These are phyloP conservation scores for Arachis monticola DNA, from an alignment of 331 rosid species.

Conservation along the genomic window DNA sequence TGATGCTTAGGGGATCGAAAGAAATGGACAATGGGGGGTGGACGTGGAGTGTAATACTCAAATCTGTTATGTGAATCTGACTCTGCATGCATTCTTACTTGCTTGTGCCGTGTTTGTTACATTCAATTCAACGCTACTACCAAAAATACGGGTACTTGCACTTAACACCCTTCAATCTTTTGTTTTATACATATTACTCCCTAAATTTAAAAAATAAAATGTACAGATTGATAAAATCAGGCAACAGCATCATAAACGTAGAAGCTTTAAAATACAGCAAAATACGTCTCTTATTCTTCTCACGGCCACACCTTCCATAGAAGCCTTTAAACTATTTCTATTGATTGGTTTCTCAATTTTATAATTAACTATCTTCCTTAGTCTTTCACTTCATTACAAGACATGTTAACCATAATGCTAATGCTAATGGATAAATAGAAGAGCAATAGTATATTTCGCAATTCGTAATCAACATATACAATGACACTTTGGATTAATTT, in stretches of 20 bases:
- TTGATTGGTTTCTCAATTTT: not conserved
- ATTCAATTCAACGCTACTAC: not conserved
- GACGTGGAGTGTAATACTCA: not conserved
- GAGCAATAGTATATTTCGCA: too few relatives aligned
- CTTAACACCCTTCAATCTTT: not conserved
- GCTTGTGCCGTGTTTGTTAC: not conserved
- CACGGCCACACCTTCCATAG: not conserved
- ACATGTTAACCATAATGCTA: too few relatives aligned
- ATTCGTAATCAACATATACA: too few relatives aligned
- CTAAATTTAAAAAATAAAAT: too few relatives aligned
- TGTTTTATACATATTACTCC: too few relatives aligned
- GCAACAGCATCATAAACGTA: too few relatives aligned
- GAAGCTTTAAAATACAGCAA: too few relatives aligned
- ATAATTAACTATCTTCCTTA: not conserved
- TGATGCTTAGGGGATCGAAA: constrained; percentile 10
- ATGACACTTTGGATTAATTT: not conserved
- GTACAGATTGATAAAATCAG: too few relatives aligned
- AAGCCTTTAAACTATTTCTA: not conserved
- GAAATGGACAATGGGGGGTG: constrained; percentile 10
- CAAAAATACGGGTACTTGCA: not conserved
- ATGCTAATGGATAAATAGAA: too few relatives aligned
- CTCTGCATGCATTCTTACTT: not conserved
- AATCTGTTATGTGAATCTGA: too few relatives aligned
- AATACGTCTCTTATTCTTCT: too few relatives aligned
- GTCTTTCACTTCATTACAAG: not conserved